Base-by-base conservation (phyloP, 371 early-diverging fungal species). In the Actinomortierella wolfii region DNA sequence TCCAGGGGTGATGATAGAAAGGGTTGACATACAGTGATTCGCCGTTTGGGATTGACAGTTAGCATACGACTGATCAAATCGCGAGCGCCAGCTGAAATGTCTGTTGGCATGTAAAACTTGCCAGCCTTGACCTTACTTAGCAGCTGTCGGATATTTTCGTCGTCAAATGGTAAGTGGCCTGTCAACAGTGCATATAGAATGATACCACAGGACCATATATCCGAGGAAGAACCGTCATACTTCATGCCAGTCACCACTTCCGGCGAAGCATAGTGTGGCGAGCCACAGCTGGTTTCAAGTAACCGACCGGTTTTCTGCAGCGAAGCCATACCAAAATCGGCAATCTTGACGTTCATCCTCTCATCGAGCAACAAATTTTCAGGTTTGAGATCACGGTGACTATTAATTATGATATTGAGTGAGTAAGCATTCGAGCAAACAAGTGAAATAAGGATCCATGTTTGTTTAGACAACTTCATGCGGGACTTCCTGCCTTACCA, bases 361-460 rank as follows among this genome's bases (percentile, higher is more conserved):
- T 86, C 82, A 76, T 97, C 96, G 18, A 99, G 80, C 56, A 99
- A 81, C 47, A 99, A 81, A 77, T 99, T 99, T 61, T 90, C 92
- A 74, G 97, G 97, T 70, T 99, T 99, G 18, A 99, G 79, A 78
- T 99, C 99, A 54, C 99, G 91, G 79, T 99, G 98, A 58, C 97
- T 93, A 65, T 54, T 24, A 34, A 34, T 34, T 11, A 34, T 34
- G 34, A 4, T 4, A 34, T 34, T 34, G 41, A 41, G 41, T 11
- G 41, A 41, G 41, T 11, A 15, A 41, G 41, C 8, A 15, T 11
- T 8, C 8, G 41, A 41, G 41, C 8, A 15, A 41, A 15, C 8
- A 15, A 41, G 41, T 11, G n/a, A n/a, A n/a, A n/a, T 15, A 41
- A 41, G 15, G 41, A 15, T 44, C 15, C 44, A 6, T 13, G 2